Evolutionary conservation across 2,329 filamentous ascomycete genomes (phyloP).

Genomic region (Mariannaea sp.): DNA sequence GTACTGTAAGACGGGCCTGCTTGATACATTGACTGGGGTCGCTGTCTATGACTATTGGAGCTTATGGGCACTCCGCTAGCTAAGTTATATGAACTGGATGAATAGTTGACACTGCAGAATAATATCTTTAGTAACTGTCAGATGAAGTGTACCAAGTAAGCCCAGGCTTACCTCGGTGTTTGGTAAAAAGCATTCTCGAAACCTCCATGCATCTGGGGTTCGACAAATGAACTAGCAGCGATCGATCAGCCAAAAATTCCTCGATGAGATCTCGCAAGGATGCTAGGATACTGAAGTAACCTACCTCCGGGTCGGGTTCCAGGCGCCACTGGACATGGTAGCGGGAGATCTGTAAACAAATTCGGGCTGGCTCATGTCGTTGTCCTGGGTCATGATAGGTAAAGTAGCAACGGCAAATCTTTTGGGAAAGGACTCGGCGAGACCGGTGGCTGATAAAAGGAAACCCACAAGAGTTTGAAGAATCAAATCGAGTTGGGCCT

Average conservation of each 20-base stretch:
- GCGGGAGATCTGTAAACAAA: constrained; percentile 53
- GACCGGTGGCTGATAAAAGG: constrained; percentile 40
- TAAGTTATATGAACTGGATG: constrained; percentile 42
- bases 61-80: constrained; percentile 34
- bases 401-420: constrained; percentile 32
- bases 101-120: constrained; percentile 51
- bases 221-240: constrained; percentile 40
- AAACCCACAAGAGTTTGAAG: constrained; percentile 35
- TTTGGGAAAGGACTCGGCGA: constrained; percentile 29
- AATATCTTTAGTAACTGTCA: constrained; percentile 43
- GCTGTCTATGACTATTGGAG: constrained; percentile 45
- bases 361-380: constrained; percentile 54
- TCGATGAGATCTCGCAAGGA: constrained; percentile 7
- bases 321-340: constrained; percentile 52
- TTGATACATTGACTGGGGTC: constrained; percentile 48
- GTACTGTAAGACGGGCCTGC: constrained; percentile 48
- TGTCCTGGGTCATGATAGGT: constrained; percentile 44
- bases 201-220: constrained; percentile 40
- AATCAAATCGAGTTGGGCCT: constrained; percentile 33
- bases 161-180: constrained; percentile 46
- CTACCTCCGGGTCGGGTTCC: constrained; percentile 60
- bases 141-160: constrained; percentile 21
- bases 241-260: constrained; percentile 37
- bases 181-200: constrained; percentile 47
- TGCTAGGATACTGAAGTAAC: constrained; percentile 34